Percentiles rank a stretch among this genome's conserved stretches.
These are phyloP conservation scores for Neurospora intermedia DNA, from an alignment of 495 filamentous ascomycete genomes.

Conservation along the genomic window DNA sequence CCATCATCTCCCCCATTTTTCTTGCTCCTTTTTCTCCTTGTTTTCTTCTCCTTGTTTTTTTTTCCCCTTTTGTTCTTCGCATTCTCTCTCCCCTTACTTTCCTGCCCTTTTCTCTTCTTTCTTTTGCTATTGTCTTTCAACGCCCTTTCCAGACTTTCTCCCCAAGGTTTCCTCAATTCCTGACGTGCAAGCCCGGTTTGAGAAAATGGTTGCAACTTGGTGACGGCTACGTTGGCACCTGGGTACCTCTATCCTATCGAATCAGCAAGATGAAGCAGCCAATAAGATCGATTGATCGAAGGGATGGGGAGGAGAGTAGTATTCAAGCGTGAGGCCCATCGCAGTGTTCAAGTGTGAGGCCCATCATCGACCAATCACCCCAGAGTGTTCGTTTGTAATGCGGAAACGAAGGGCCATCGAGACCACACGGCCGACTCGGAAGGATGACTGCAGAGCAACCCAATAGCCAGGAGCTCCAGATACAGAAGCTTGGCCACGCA, in stretches of 20 bases:
- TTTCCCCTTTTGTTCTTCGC: not conserved
- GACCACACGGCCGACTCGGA: not conserved
- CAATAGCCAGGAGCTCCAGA: not conserved
- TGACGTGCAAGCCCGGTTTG: not conserved
- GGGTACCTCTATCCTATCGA: not conserved
- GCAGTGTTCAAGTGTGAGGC: no score
- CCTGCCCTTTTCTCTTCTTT: no score
- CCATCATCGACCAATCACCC: not conserved
- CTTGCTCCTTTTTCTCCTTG: not conserved
- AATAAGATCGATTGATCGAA: not conserved
- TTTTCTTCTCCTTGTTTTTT: not conserved
- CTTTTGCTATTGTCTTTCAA: no score
- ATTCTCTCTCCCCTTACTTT: no score
- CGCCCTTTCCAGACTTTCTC: no score
- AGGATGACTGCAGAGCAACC: not conserved
- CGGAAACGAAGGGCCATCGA: not conserved
- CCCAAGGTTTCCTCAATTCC: not conserved
- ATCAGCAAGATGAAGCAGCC: not conserved
- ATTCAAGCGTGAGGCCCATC: not conserved
- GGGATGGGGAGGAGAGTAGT: not conserved
- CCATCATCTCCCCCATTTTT: no score
- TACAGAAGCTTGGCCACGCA: not conserved
- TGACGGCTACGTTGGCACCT: not conserved
- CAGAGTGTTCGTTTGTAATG: not conserved
- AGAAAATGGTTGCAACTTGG: not conserved